Percentiles rank a stretch among this genome's conserved stretches.
Conservation (phyloP, 2,329 filamentous ascomycete genomes). For the Penicillium sp. region DNA sequence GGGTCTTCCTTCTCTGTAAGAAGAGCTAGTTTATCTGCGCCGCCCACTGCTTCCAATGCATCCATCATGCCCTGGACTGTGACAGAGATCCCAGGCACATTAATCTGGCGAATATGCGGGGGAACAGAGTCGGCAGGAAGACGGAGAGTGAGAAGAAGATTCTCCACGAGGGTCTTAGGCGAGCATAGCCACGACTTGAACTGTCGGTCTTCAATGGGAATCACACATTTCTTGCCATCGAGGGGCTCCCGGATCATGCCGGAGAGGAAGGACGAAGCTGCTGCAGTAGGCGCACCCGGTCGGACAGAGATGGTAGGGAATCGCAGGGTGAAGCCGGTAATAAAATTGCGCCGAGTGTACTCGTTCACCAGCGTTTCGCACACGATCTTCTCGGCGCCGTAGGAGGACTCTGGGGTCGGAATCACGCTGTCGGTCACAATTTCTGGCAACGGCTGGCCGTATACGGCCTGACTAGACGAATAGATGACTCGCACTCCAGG, state of each 20-base stretch:
- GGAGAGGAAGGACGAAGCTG: conserved; percentile 61
- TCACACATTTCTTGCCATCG: conserved; percentile 52
- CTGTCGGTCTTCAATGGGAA: conserved; percentile 49
- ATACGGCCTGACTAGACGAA: conserved; percentile 62
- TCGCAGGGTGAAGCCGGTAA: conserved; percentile 58
- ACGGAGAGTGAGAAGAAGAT: conserved; percentile 51
- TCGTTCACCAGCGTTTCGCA: conserved; percentile 63
- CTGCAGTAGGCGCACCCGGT: conserved; percentile 58
- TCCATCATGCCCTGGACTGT: conserved; percentile 57
- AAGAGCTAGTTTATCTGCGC: conserved; percentile 50
- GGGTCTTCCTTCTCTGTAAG: conserved; percentile 53
- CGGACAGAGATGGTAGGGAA: conserved; percentile 63
- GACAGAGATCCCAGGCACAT: conserved; percentile 55
- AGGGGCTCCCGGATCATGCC: conserved; percentile 65
- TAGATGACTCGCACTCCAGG: conserved; percentile 60
- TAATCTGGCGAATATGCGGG: conserved; percentile 51
- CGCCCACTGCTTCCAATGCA: conserved; percentile 54
- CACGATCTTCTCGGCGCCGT: conserved; percentile 63
- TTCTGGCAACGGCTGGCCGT: conserved; percentile 56
- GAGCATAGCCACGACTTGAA: conserved; percentile 57
- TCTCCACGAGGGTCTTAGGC: conserved; percentile 53
- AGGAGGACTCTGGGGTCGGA: conserved; percentile 61
- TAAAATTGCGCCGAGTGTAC: conserved; percentile 57
- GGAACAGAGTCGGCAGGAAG: conserved; percentile 43
- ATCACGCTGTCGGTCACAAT: conserved; percentile 51